Base-by-base conservation (phyloP, 768 basidiomycete species). In the Boletus vinaceobasis region DNA sequence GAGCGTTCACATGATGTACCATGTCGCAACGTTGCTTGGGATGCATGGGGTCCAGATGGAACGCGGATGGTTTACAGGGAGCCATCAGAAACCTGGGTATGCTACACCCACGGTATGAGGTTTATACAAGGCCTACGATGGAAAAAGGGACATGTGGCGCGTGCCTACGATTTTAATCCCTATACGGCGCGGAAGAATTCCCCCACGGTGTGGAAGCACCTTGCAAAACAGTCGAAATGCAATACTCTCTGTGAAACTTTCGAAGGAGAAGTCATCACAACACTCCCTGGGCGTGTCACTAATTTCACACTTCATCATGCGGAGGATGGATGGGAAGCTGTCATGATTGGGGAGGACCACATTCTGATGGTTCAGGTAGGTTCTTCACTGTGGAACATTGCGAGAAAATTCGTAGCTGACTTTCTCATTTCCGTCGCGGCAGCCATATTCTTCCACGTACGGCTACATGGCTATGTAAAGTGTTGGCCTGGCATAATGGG, bases 331-430 rank as follows among this genome's bases (percentile, higher is more conserved):
- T 72, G 70, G 68, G 64, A 65, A 5, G 65, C 69, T 36, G 62
- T 61, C 26, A 74, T 75, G 74, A 61, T 75, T 13, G 64, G 70
- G 5, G 74, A 75, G 53, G 64, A 75, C 47, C 65, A 67, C 19
- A 61, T 75, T 23, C 43, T 75, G 2, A 59, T 71, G 52, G 68
- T 74, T 36, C 64, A 71, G 55, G 73, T 73, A 52, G 51, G 63
- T 32, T 10, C 3, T 21, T 46, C 10, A 27, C 27, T 29, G 1
- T 35, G 9, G 6, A 35, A 21, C 27, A 26, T 32, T 5, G 5
- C n/a, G 13, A 4, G 48, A 5, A 7, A 39, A n/a, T 29, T 44
- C 17, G 19, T 47, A n/a, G 15, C 49, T 54, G 27, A 52, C 51
- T n/a, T 35, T 33, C 49, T 37, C 31, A 4, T 43, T 44, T 52